A percentile compares a stretch with the other conserved stretches of the same genome.
Conservation (phyloP, 2,329 filamentous ascomycete genomes). For the Pyrenochaeta sp. region DNA sequence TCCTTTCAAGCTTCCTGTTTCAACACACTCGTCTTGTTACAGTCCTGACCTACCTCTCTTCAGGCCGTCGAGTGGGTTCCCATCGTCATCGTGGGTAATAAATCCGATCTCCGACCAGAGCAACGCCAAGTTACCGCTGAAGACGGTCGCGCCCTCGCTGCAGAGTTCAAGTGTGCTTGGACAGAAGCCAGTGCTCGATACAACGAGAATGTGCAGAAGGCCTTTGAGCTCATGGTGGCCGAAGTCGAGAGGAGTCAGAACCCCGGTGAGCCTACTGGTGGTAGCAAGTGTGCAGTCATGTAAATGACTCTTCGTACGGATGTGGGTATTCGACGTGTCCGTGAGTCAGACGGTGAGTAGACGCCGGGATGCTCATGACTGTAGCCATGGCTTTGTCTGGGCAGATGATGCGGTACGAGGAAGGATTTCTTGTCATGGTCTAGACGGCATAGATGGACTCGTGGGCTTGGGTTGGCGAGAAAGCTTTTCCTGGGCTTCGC, state of each 20-base stretch:
- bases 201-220: constrained; percentile 90
- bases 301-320: constrained; percentile 54
- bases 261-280: constrained; percentile 80
- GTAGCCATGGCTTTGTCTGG: too few species aligned
- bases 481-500: constrained; percentile 2
- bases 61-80: constrained; percentile 92
- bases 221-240: constrained; percentile 91
- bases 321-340: constrained; percentile 14
- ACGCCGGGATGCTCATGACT: too few species aligned
- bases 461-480: constrained; percentile 7
- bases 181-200: constrained; percentile 94
- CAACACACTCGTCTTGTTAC: too few species aligned
- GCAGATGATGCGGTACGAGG: constrained; percentile 5
- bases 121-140: constrained; percentile 89
- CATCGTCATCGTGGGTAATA: constrained; percentile 95
- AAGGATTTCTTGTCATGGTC: constrained; percentile 3
- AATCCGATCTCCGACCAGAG: constrained; percentile 90
- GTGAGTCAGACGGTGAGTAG: constrained; percentile 14
- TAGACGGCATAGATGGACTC: constrained; percentile 30
- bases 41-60: constrained; percentile 14
- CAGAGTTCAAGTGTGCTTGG: constrained; percentile 90
- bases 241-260: constrained; percentile 96
- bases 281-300: constrained; percentile 87
- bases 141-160: constrained; percentile 82
- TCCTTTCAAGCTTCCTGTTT: neutral